Evolutionary conservation across 148 eudicot genomes (phyloP).

Genomic region (Pharnaceum exiguum): DNA sequence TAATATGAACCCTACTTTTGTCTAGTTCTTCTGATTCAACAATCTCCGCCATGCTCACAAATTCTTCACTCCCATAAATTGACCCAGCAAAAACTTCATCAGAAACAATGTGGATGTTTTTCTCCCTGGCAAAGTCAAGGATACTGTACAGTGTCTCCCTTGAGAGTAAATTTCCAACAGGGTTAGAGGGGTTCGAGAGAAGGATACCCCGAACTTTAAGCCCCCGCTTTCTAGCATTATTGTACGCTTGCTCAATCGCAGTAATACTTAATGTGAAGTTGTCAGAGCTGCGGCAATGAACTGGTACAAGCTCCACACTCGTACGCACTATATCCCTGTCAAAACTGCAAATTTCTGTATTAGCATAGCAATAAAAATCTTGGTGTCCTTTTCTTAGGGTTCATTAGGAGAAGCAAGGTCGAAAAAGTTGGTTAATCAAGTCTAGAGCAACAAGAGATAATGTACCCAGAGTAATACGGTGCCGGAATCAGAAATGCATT

Average conservation of each 20-base stretch:
- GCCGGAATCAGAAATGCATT: conserved; percentile 78
- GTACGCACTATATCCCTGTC: conserved; percentile 86
- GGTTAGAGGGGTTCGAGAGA: conserved; percentile 77
- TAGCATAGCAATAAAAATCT: too few relatives aligned
- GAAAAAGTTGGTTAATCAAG: too few relatives aligned
- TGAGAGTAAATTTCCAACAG: conserved; percentile 48
- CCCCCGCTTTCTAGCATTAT: conserved; percentile 39
- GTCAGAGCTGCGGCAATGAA: conserved; percentile 53
- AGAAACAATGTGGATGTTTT: conserved; percentile 49
- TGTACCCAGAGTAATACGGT: conserved; percentile 78
- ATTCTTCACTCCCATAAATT: conserved; percentile 34
- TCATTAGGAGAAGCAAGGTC: too few relatives aligned
- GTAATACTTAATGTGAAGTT: conserved; percentile 45
- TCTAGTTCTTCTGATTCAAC: conserved; percentile 27
- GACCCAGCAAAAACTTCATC: conserved; percentile 74
- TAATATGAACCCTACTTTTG: conserved; percentile 71
- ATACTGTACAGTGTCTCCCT: conserved; percentile 45
- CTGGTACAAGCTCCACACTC: conserved; percentile 61
- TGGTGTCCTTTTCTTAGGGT: too few relatives aligned
- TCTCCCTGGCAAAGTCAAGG: conserved; percentile 34
- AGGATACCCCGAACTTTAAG: conserved; percentile 60
- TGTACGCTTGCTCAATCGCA: conserved; percentile 65
- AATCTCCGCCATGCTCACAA: conserved; percentile 56
- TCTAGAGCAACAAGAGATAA: neutral
- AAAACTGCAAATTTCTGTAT: conserved; percentile 44